Evolutionary conservation across 2,329 filamentous ascomycete genomes (phyloP), one percentile per base, ranked within the genome.

Genomic region (Colletotrichum acutatum): DNA sequence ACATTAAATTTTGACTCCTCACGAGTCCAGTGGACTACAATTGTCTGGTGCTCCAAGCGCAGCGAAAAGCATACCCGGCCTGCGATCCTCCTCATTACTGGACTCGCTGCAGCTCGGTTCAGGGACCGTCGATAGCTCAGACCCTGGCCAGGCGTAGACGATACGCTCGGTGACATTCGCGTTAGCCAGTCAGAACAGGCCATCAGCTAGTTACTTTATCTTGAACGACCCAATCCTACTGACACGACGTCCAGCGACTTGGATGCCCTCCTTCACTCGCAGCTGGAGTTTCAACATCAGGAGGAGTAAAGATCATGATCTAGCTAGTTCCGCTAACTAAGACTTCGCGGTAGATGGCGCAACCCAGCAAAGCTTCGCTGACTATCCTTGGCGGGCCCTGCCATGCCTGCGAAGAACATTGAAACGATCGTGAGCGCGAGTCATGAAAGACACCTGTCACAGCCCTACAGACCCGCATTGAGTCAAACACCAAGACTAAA

Each of bases 391-490:
- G 22, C 14, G n/a, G 22, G 6, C 11, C 7, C 9, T 53, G 11
- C 19, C 22, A 12, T 9, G 22, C 22, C 52, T 8, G 9, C 24
- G 54, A n/a, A 34, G 32, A 12, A 34, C 11, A 5, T 12, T 34
- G 19, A 24, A 30, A 57, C 28, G 54, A 57, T 30, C 9, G 8
- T 28, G 19, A 30, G 22, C 52, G 37, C 67, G 59, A 69, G 67
- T 69, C 60, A 69, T 70, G 42, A 54, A 42, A 32, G 42, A 53
- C 28, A 66, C 16, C 53, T 37, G 32, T 26, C 42, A 59, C 54
- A 70, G 67, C 67, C 67, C 67, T 70, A 70, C 54, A 53, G 67
- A 46, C 60, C 61, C 61, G 54, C 61, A 11, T 28, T 34, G 24
- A 63, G 24, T 62, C 30, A 34, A 49, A 49, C 19, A 49, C 42